These are phyloP conservation scores for Phytophthora macrochlamydospora DNA, from an alignment of 352 stramenopile species.

Conservation along the genomic window DNA sequence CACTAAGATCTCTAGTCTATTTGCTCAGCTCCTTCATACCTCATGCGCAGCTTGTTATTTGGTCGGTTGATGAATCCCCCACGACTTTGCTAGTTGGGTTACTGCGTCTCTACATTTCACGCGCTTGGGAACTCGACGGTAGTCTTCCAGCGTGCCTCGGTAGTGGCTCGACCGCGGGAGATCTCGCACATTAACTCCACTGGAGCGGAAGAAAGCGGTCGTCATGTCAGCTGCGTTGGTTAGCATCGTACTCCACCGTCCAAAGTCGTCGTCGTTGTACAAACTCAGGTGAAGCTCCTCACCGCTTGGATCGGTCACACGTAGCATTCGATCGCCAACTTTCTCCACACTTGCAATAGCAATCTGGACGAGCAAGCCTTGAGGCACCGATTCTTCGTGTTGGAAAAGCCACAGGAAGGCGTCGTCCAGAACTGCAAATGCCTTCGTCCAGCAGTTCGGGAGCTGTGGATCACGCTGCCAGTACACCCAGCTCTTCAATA, in stretches of 20 bases:
- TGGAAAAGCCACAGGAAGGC: constrained; percentile 66
- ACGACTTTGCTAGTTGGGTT: constrained; percentile 23
- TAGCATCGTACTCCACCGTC: constrained; percentile 40
- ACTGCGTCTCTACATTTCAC: constrained; percentile 41
- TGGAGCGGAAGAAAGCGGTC: constrained; percentile 43
- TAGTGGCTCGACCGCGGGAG: constrained; percentile 52
- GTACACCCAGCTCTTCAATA: constrained; percentile 56
- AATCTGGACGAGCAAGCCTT: constrained; percentile 54
- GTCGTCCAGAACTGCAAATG: constrained; percentile 59
- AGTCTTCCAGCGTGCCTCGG: constrained; percentile 51
- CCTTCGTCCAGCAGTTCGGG: constrained; percentile 67
- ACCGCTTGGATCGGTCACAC: constrained; percentile 52
- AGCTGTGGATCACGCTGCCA: constrained; percentile 56
- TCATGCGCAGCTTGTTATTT: background rate
- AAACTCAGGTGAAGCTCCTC: constrained; percentile 54
- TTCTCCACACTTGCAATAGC: constrained; percentile 49
- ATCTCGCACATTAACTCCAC: constrained; percentile 30
- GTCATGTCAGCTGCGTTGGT: constrained; percentile 47
- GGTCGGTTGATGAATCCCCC: constrained; percentile 13
- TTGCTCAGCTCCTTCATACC: background rate
- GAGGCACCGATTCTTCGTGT: constrained; percentile 33
- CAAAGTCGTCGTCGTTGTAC: constrained; percentile 28
- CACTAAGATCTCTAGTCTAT: background rate
- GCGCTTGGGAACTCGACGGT: constrained; percentile 42
- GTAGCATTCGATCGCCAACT: constrained; percentile 37